Percentiles rank a stretch among this genome's conserved stretches.
Evolutionary conservation across 2,329 filamentous ascomycete species (phyloP).

Genomic region (Lasiodiplodia gonubiensis): DNA sequence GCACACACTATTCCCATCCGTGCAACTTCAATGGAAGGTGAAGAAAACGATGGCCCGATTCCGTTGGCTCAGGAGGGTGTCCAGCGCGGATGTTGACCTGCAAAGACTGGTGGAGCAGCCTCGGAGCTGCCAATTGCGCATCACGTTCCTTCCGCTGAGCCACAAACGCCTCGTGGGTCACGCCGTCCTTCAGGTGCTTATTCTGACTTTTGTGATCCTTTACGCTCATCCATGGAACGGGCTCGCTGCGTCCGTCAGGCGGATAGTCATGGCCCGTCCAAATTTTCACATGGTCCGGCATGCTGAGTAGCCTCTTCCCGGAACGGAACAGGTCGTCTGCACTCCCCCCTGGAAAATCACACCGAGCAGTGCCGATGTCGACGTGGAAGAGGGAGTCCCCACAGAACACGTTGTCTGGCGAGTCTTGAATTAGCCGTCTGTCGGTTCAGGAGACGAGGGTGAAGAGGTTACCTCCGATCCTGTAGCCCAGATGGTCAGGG

Average conservation of each 20-base stretch:
- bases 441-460: neutral
- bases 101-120: slow-evolving; percentile 45
- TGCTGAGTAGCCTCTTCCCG: slow-evolving; percentile 35
- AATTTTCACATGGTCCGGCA: slow-evolving; percentile 40
- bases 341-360: slow-evolving; percentile 38
- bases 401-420: slow-evolving; percentile 38
- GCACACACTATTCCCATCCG: slow-evolving; percentile 17
- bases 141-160: slow-evolving; percentile 41
- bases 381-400: slow-evolving; percentile 39
- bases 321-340: slow-evolving; percentile 38
- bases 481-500: slow-evolving; percentile 64
- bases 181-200: slow-evolving; percentile 41
- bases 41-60: slow-evolving; percentile 35
- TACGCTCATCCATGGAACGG: slow-evolving; percentile 44
- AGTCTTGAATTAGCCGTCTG: slow-evolving; percentile 3
- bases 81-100: slow-evolving; percentile 50
- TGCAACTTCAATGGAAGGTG: slow-evolving; percentile 60
- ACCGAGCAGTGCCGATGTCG: slow-evolving; percentile 38
- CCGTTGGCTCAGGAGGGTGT: slow-evolving; percentile 36
- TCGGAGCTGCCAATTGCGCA: slow-evolving; percentile 39
- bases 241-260: slow-evolving; percentile 32
- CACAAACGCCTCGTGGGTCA: slow-evolving; percentile 43
- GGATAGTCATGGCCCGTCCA: slow-evolving; percentile 48
- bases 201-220: slow-evolving; percentile 43
- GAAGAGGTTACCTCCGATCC: slow-evolving; percentile 49